These are phyloP conservation scores for Diaporthe australafricana DNA, from an alignment of 2,329 filamentous ascomycete genomes.

Conservation along the genomic window DNA sequence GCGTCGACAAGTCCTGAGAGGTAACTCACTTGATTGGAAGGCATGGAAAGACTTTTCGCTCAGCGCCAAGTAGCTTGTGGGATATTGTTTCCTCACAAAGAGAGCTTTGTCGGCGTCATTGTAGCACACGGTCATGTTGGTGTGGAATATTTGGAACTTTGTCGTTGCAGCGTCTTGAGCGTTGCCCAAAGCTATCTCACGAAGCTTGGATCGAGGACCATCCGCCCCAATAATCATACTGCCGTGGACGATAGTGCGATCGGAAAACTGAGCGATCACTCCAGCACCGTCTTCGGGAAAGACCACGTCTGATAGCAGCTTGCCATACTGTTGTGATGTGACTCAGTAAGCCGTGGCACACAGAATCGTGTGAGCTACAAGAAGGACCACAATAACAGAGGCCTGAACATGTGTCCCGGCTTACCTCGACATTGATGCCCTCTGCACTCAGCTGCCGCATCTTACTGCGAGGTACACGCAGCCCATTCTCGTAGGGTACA, in stretches of 20 bases:
- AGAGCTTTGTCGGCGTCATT: constrained; percentile 9
- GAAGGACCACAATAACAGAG: too few species aligned
- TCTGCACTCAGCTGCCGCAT: constrained; percentile 11
- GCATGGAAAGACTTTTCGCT: constrained; percentile 14
- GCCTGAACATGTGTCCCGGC: not conserved
- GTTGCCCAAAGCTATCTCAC: constrained; percentile 9
- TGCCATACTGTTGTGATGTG: not conserved
- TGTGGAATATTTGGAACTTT: constrained; percentile 9
- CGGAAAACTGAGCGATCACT: not conserved
- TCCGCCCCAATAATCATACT: constrained; percentile 7
- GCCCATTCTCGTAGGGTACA: constrained; percentile 2
- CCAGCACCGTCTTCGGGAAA: not conserved
- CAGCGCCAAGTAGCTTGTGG: constrained; percentile 14
- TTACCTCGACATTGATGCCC: constrained; percentile 4
- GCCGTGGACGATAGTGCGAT: not conserved
- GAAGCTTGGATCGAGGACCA: constrained; percentile 11
- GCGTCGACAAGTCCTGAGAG: too few species aligned
- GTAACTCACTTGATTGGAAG: not conserved
- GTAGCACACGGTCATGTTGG: constrained; percentile 13
- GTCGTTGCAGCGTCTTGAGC: constrained; percentile 5
- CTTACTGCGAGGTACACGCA: constrained; percentile 10
- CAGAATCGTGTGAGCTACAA: not conserved
- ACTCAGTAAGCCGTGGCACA: not conserved
- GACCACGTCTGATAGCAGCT: not conserved
- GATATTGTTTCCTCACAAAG: not conserved